Conservation (phyloP, 2,329 filamentous ascomycete species). For the Fusarium coffeatum region DNA sequence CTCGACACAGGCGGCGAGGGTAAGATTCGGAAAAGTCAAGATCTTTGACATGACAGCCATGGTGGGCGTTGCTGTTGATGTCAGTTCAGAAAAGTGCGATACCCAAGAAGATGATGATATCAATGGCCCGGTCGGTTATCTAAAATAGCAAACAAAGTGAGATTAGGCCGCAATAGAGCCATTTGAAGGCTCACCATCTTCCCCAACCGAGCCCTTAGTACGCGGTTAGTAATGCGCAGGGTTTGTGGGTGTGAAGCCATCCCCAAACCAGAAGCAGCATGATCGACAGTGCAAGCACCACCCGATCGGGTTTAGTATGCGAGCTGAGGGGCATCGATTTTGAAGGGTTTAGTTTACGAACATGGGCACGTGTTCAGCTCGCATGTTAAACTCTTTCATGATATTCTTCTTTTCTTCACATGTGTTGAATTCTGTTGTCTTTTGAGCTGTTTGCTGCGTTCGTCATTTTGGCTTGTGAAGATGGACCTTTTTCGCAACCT, state of each 20-base stretch:
- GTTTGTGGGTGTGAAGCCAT: conserved; percentile 3
- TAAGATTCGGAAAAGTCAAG: conserved; percentile 28
- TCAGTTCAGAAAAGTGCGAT: too few relatives aligned
- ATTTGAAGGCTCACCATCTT: neutral
- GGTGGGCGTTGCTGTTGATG: neutral
- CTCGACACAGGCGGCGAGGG: conserved; percentile 40
- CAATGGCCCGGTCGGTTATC: neutral
- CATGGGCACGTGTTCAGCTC: neutral
- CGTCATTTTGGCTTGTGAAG: neutral
- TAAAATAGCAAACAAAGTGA: neutral
- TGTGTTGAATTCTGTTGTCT: neutral
- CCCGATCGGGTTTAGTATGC: conserved; percentile 44
- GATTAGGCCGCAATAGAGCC: neutral
- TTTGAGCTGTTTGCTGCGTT: neutral
- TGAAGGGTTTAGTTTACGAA: neutral
- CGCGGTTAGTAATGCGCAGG: neutral
- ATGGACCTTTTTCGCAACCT: conserved; percentile 36
- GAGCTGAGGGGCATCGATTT: conserved; percentile 12
- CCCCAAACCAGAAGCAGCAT: neutral
- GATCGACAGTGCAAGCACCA: conserved; percentile 31
- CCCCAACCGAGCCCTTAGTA: neutral
- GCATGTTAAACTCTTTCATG: neutral
- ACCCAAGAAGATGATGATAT: neutral
- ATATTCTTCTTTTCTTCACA: conserved; percentile 2
- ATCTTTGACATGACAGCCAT: conserved; percentile 33